Evolutionary conservation across 1,284 basidiomycete species (phyloP).

Genomic region (Melampsora larici-populina): DNA sequence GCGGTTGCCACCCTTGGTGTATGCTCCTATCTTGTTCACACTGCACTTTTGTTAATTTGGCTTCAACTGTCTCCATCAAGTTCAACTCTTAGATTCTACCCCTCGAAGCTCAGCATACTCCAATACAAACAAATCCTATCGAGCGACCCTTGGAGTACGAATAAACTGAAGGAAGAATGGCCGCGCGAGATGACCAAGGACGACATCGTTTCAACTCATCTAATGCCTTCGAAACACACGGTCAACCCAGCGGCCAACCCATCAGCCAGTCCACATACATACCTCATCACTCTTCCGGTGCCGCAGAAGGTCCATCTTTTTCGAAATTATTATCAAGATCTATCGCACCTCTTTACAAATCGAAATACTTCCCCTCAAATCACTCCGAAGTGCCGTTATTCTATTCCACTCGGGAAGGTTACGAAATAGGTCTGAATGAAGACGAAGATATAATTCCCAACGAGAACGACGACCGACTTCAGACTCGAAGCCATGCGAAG

Average conservation of each 20-base stretch:
- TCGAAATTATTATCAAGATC: slow-evolving; percentile 31
- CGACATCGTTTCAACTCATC: neutral
- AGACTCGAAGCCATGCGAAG: neutral
- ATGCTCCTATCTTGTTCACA: no score
- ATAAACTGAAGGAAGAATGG: neutral
- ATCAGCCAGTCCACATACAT: slow-evolving; percentile 2
- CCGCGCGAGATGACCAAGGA: neutral
- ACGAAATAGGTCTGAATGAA: slow-evolving; percentile 14
- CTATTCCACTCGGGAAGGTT: slow-evolving; percentile 26
- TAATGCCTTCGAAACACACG: neutral
- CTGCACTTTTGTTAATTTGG: no score
- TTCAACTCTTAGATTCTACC: no score
- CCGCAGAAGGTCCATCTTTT: slow-evolving; percentile 20
- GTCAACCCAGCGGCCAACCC: neutral
- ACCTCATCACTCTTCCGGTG: neutral
- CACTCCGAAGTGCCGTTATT: slow-evolving; percentile 22
- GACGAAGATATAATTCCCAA: slow-evolving; percentile 36
- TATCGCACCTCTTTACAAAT: slow-evolving; percentile 35
- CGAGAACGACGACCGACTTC: slow-evolving; percentile 23
- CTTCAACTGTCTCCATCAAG: no score
- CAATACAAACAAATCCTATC: no score
- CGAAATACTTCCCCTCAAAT: slow-evolving; percentile 16
- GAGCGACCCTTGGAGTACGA: no score
- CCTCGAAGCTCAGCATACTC: no score
- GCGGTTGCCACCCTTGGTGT: no score